phyloP scores from a whole-genome alignment of 2,329 filamentous ascomycete genomes.

The Fusarium udum region DNA sequence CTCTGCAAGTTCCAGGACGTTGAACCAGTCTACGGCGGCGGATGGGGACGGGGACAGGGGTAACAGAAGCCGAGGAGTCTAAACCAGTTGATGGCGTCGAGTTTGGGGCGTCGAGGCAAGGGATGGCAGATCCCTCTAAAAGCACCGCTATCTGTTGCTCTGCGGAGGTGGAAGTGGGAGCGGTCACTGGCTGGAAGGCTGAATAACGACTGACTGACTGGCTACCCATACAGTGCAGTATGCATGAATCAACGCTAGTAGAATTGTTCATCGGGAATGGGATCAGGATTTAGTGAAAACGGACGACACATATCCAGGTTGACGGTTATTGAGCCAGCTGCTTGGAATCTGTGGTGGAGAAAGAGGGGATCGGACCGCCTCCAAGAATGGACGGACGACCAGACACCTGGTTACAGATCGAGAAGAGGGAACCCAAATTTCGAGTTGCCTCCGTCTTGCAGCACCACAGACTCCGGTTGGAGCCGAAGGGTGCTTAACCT shows the following conservation, averaged over 20 bases:
- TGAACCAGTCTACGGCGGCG: conserved; percentile 19
- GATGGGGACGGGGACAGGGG: conserved; percentile 27
- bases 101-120: conserved; percentile 33
- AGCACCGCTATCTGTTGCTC: not conserved
- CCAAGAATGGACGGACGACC: not conserved
- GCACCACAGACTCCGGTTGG: conserved; percentile 9
- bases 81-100: conserved; percentile 33
- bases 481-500: conserved; percentile 3
- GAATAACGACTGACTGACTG: conserved; percentile 22
- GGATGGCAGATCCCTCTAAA: conserved; percentile 32
- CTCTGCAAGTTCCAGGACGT: conserved; percentile 32
- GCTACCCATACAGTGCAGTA: conserved; percentile 16
- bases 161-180: not conserved
- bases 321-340: conserved; percentile 10
- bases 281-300: conserved; percentile 18
- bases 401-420: not conserved
- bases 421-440: conserved; percentile 2
- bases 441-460: not conserved
- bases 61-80: conserved; percentile 34
- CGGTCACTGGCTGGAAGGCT: conserved; percentile 24
- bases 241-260: conserved; percentile 30
- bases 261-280: conserved; percentile 21
- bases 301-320: conserved; percentile 6
- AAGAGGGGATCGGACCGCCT: conserved; percentile 1
- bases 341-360: conserved; percentile 17